A percentile compares a stretch with the other conserved stretches of the same genome.
phyloP scores from a whole-genome alignment of 225 moss, liverwort and hornwort genomes.

The Neckera pumila region DNA sequence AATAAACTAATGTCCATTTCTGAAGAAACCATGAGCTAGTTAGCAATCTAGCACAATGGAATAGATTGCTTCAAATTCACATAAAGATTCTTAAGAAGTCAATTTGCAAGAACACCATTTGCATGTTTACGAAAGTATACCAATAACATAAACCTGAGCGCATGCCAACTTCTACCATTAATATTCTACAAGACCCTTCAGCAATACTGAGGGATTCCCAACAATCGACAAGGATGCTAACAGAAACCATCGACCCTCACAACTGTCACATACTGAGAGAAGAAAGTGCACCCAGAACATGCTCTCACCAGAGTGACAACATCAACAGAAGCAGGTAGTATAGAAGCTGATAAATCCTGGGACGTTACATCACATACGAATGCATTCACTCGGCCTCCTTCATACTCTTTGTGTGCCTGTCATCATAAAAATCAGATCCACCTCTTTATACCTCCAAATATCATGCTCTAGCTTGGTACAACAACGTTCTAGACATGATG shows the following conservation, averaged over 20 bases:
- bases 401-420: slow-evolving; percentile 79
- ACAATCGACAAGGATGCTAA: neutral
- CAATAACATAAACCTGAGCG: neutral
- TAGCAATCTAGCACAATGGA: neutral
- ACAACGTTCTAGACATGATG: neutral
- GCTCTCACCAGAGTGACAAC: slow-evolving; percentile 77
- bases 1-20: neutral
- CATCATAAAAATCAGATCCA: neutral
- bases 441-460: neutral
- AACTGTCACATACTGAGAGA: neutral
- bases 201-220: neutral
- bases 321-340: slow-evolving; percentile 63
- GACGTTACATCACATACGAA: slow-evolving; percentile 83
- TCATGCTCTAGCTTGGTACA: neutral
- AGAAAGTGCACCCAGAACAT: neutral
- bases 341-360: slow-evolving; percentile 38
- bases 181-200: neutral
- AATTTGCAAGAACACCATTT: neutral
- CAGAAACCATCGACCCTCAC: neutral
- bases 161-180: neutral
- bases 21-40: neutral
- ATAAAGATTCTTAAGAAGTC: neutral
- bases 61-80: neutral
- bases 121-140: neutral
- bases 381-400: slow-evolving; percentile 63